phyloP scores from a whole-genome alignment of 140 eudicot species.

The Flaveria floridana region DNA sequence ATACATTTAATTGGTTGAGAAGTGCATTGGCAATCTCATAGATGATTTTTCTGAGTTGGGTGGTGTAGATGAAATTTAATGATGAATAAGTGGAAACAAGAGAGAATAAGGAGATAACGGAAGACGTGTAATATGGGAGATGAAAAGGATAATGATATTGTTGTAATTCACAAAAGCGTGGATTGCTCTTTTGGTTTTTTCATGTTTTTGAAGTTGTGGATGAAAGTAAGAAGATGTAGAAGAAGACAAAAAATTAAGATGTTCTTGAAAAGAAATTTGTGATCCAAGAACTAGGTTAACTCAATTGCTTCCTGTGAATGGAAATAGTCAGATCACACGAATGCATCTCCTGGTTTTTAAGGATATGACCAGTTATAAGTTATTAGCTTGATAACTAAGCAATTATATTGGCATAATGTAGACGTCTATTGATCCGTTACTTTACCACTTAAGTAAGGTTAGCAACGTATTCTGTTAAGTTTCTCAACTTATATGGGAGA shows the following conservation, averaged over 20 bases:
- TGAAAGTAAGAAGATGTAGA: background rate
- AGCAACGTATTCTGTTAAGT: background rate
- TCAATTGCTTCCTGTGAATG: background rate
- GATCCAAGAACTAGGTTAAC: background rate
- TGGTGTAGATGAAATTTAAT: background rate
- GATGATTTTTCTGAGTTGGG: conserved; percentile 9
- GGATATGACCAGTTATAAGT: conserved; percentile 1
- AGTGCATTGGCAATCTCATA: background rate
- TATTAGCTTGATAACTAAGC: background rate
- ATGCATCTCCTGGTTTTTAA: background rate
- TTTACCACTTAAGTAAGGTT: background rate
- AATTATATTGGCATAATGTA: background rate
- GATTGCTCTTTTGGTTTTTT: background rate
- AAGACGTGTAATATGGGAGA: background rate
- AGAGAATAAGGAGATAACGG: background rate
- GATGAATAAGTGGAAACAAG: background rate
- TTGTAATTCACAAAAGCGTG: background rate
- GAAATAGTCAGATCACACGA: background rate
- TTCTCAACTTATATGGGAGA: background rate
- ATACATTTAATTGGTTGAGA: background rate
- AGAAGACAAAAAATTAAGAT: background rate
- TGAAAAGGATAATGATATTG: conserved; percentile 6
- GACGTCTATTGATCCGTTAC: background rate
- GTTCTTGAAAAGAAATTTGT: background rate
- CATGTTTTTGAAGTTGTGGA: background rate